phyloP scores from a whole-genome alignment of 805 yeast genomes.

The Saccharomycopsis fibuligera region DNA sequence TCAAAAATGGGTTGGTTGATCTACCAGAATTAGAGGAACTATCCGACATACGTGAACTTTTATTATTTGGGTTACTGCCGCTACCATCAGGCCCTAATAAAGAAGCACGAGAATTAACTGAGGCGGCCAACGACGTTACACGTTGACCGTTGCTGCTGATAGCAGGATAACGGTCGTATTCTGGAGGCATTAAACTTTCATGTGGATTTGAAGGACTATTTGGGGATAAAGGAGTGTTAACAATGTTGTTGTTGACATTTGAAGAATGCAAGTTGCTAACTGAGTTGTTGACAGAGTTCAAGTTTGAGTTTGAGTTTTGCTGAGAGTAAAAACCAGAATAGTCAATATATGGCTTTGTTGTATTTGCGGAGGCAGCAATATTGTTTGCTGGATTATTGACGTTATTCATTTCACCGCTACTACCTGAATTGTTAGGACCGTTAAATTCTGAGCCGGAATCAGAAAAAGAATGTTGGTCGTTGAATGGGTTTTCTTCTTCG shows the following conservation, averaged over 20 bases:
- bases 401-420: constrained; percentile 7
- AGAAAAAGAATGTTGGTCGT: constrained; percentile 23
- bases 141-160: constrained; percentile 36
- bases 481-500: constrained; percentile 26
- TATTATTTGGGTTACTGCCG: neutral
- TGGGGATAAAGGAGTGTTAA: constrained; percentile 37
- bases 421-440: neutral
- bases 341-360: constrained; percentile 24
- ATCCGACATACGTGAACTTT: neutral
- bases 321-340: constrained; percentile 35
- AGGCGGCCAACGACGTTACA: constrained; percentile 30
- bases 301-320: constrained; percentile 23
- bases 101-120: constrained; percentile 31
- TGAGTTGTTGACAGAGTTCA: constrained; percentile 24
- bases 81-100: constrained; percentile 16
- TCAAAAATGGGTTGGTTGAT: constrained; percentile 37
- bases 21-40: constrained; percentile 23
- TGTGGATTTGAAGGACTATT: constrained; percentile 24
- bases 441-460: constrained; percentile 11
- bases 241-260: constrained; percentile 60
- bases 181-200: constrained; percentile 28
- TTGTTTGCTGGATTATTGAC: constrained; percentile 9
- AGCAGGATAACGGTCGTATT: constrained; percentile 64
- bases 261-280: constrained; percentile 22
- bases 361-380: constrained; percentile 13